Percentiles rank a stretch among this genome's conserved stretches.
Evolutionary conservation across 371 early-diverging fungal genomes (phyloP).

Genomic region (Mucor velutinosus): DNA sequence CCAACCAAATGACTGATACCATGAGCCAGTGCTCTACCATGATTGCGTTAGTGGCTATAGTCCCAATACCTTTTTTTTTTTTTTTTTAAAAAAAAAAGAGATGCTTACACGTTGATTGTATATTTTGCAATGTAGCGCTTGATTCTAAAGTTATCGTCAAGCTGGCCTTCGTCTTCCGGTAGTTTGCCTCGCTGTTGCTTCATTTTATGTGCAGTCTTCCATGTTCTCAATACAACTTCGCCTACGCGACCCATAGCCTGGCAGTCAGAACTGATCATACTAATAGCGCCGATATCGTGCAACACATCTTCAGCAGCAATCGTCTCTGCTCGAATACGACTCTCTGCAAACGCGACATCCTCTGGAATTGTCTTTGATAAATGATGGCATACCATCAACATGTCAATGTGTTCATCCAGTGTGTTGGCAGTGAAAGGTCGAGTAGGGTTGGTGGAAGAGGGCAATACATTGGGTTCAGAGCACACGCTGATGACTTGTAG

Average conservation of each 20-base stretch:
- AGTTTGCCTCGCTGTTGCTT: constrained; percentile 80
- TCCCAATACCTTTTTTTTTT: too few species aligned
- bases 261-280: constrained; percentile 88
- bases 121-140: constrained; percentile 93
- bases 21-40: constrained; percentile 72
- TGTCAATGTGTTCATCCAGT: constrained; percentile 95
- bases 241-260: constrained; percentile 96
- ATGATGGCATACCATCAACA: constrained; percentile 98
- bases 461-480: constrained; percentile 81
- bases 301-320: constrained; percentile 94
- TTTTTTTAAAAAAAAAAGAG: too few species aligned
- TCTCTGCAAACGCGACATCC: constrained; percentile 96
- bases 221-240: constrained; percentile 87
- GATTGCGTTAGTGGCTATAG: too few species aligned
- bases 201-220: constrained; percentile 96
- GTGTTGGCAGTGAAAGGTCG: constrained; percentile 92
- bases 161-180: constrained; percentile 48
- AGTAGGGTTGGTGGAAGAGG: constrained; percentile 94
- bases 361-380: constrained; percentile 89
- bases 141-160: constrained; percentile 75
- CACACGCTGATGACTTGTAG: constrained; percentile 76
- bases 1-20: constrained; percentile 87
- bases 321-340: constrained; percentile 93
- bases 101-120: constrained; percentile 83
- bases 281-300: constrained; percentile 92